phyloP scores from a whole-genome alignment of 1,284 basidiomycete species.

The Marasmius sp. region DNA sequence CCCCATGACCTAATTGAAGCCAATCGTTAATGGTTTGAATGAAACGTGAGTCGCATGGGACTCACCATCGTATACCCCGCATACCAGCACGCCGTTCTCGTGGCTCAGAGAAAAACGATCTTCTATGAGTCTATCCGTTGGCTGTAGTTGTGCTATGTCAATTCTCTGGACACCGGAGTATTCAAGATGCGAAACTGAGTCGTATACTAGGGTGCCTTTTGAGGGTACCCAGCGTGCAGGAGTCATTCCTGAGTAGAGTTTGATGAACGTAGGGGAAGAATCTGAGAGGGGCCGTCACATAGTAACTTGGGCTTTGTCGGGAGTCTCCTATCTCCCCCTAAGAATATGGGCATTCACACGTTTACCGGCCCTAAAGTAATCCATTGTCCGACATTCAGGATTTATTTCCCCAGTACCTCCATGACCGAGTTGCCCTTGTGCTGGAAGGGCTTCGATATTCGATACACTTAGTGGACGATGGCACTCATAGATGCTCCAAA shows the following conservation, averaged over 20 bases:
- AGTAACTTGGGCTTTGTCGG: too few relatives aligned
- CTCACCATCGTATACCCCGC: conserved; percentile 18
- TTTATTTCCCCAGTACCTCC: too few relatives aligned
- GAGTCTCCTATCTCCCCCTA: too few relatives aligned
- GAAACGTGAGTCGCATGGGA: conserved; percentile 29
- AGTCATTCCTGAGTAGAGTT: neutral
- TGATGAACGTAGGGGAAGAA: too few relatives aligned
- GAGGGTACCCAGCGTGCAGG: neutral
- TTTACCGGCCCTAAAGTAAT: too few relatives aligned
- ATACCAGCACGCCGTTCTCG: conserved; percentile 21
- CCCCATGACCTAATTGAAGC: conserved; percentile 29
- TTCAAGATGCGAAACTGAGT: neutral
- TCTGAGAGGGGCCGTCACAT: too few relatives aligned
- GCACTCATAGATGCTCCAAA: too few relatives aligned
- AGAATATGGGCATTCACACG: too few relatives aligned
- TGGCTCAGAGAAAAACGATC: conserved; percentile 30
- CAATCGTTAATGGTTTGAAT: neutral
- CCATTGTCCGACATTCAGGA: too few relatives aligned
- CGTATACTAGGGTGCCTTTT: neutral
- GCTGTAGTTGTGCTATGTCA: conserved; percentile 30
- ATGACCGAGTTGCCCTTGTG: too few relatives aligned
- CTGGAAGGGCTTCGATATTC: too few relatives aligned
- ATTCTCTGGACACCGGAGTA: conserved; percentile 5
- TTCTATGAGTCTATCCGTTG: conserved; percentile 34
- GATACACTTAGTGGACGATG: too few relatives aligned